Evolutionary conservation across 1,284 basidiomycete genomes (phyloP).

Genomic region (Tranzscheliella williamsii): DNA sequence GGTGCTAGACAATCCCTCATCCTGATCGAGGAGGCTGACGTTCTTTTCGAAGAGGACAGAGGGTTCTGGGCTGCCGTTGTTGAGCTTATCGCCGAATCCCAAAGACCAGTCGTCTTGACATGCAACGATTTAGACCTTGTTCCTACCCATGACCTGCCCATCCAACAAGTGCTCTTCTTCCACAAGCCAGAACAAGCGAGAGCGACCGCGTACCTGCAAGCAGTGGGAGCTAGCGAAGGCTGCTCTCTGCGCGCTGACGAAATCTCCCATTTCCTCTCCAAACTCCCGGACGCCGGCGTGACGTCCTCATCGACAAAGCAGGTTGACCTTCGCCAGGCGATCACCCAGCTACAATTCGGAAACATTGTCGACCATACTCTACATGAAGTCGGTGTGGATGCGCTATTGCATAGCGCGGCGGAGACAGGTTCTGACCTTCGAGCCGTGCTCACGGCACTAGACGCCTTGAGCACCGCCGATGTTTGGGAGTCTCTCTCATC

Average conservation of each 20-base stretch:
- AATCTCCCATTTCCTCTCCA: too few species aligned
- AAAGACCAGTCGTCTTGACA: constrained; percentile 52
- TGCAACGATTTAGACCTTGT: constrained; percentile 49
- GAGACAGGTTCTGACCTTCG: not conserved
- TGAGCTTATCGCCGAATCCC: constrained; percentile 49
- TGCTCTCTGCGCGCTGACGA: too few species aligned
- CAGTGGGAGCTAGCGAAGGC: constrained; percentile 4
- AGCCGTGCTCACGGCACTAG: constrained; percentile 2
- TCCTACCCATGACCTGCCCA: constrained; percentile 29
- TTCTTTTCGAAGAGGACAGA: constrained; percentile 83
- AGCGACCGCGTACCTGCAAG: constrained; percentile 52
- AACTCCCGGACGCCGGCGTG: too few species aligned
- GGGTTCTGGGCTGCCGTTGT: constrained; percentile 81
- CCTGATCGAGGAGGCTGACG: constrained; percentile 94
- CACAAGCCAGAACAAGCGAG: constrained; percentile 22
- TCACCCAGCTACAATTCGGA: constrained; percentile 68
- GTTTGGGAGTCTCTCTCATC: constrained; percentile 2
- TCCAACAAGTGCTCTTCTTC: constrained; percentile 41
- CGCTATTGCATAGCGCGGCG: not conserved
- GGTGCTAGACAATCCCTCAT: constrained; percentile 78
- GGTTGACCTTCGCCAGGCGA: constrained; percentile 69
- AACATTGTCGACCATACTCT: not conserved
- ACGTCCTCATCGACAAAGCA: too few species aligned
- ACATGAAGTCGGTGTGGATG: not conserved
- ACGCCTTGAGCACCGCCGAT: constrained; percentile 8